A percentile compares a stretch with the other conserved stretches of the same genome.
Evolutionary conservation across 2,329 filamentous ascomycete species (phyloP).

Genomic region (Eutypella sp.): DNA sequence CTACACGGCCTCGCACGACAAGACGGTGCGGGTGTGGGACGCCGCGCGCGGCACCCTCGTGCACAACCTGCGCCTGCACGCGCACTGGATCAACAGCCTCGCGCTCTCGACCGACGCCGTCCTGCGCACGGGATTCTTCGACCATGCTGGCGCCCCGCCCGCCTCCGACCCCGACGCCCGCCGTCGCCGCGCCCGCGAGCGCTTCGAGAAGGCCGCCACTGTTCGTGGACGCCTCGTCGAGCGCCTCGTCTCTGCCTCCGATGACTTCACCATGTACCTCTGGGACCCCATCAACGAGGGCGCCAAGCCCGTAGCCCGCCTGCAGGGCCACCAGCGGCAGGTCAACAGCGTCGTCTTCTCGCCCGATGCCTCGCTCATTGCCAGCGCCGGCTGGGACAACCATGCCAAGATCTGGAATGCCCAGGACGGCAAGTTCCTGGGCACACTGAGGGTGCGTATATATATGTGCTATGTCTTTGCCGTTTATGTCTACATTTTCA

Average conservation of each 20-base stretch:
- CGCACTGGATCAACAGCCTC: slow-evolving; percentile 93
- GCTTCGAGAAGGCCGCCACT: slow-evolving; percentile 81
- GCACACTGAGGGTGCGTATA: slow-evolving; percentile 69
- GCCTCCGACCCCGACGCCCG: slow-evolving; percentile 69
- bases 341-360: slow-evolving; percentile 96
- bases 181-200: slow-evolving; percentile 67
- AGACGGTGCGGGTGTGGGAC: slow-evolving; percentile 89
- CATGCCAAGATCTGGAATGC: slow-evolving; percentile 90
- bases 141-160: slow-evolving; percentile 69
- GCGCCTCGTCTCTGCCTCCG: slow-evolving; percentile 81
- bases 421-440: slow-evolving; percentile 69
- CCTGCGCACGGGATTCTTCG: slow-evolving; percentile 78
- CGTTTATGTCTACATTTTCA: neutral
- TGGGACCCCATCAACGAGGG: slow-evolving; percentile 76
- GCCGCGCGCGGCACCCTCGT: slow-evolving; percentile 71
- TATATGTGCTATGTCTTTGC: slow-evolving; percentile 25
- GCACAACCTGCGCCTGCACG: slow-evolving; percentile 75
- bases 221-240: slow-evolving; percentile 74
- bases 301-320: slow-evolving; percentile 78
- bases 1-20: slow-evolving; percentile 85
- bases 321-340: slow-evolving; percentile 93
- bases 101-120: slow-evolving; percentile 91
- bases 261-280: slow-evolving; percentile 94
- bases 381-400: slow-evolving; percentile 89
- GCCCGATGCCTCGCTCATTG: slow-evolving; percentile 81